A percentile compares a stretch with the other conserved stretches of the same genome.
Conservation (phyloP, 2,329 filamentous ascomycete genomes). For the Stagonosporopsis cucurbitacearum region DNA sequence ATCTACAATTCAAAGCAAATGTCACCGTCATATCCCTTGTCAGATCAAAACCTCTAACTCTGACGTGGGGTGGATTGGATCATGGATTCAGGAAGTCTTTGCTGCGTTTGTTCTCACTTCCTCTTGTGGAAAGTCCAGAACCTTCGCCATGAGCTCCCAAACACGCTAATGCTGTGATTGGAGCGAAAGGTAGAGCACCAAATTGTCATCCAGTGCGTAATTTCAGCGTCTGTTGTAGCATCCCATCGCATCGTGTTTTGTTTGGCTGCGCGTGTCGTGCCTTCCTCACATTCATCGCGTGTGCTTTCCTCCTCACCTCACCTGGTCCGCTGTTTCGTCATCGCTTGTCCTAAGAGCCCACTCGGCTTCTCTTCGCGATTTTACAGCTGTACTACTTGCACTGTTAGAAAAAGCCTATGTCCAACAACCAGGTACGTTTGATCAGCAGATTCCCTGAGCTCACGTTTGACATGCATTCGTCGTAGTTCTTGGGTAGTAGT, state of each 20-base stretch:
- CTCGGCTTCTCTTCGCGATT: background rate
- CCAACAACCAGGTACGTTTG: slow-evolving; percentile 7
- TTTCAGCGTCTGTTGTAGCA: background rate
- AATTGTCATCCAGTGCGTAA: background rate
- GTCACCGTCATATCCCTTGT: too few relatives aligned
- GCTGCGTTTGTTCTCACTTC: slow-evolving; percentile 6
- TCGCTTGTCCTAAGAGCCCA: too few relatives aligned
- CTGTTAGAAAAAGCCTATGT: background rate
- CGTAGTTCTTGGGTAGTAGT: slow-evolving; percentile 1
- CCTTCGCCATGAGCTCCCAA: background rate
- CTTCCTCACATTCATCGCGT: background rate
- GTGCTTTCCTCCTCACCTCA: background rate
- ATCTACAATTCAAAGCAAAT: too few relatives aligned
- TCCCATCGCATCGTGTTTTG: background rate
- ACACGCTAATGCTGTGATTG: background rate
- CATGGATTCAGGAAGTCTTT: too few relatives aligned
- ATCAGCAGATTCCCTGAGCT: background rate
- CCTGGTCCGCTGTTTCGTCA: background rate
- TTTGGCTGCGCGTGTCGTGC: slow-evolving; percentile 10
- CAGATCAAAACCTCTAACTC: too few relatives aligned
- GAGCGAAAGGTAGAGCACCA: background rate
- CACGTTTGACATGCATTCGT: background rate
- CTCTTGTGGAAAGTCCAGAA: background rate
- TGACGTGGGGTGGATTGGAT: too few relatives aligned
- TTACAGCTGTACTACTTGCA: background rate